Evolutionary conservation across 371 early-diverging fungal genomes (phyloP), one percentile per base, ranked within the genome.

Genomic region (Actinomortierella wolfii): DNA sequence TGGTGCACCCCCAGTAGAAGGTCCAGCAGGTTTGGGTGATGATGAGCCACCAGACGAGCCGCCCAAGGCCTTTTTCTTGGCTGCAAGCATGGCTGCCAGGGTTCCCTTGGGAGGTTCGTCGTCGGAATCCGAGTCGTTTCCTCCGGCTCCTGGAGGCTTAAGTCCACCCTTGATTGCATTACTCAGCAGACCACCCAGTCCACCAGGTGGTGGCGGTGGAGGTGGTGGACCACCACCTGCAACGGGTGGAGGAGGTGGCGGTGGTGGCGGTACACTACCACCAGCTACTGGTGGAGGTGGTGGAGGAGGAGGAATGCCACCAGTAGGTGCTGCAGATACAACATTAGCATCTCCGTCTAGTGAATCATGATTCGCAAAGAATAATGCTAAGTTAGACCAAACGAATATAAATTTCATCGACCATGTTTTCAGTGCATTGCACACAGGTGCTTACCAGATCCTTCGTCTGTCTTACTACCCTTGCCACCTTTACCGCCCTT

Each of bases 291-390:
- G 67, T 51, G 68, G 69, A 20, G 74, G 65, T 34, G 70, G 69
- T 28, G 76, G 71, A 3, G 64, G 60, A 2, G 76, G 63, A 0
- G 58, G 59, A 15, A 66, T 53, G 11, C 67, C 66, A 24, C 56
- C 66, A n/a, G 84, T 76, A 6, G 79, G 76, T 21, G 76, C 64
- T 8, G 78, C 67, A 41, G 76, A 67, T 21, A 56, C 50, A 21
- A 45, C 45, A 5, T 11, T 45, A 49, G 51, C 52, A 20, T 34
- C 34, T 34, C 4, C 34, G 34, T 34, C 34, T 34, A 34, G 4
- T 34, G 7, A 34, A 34, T 6, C 34, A 34, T 34, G n/a, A n/a
- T n/a, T n/a, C n/a, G n/a, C n/a, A n/a, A n/a, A n/a, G n/a, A n/a
- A n/a, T n/a, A n/a, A n/a, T n/a, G n/a, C n/a, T n/a, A n/a, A n/a